Conservation (phyloP, 2,329 filamentous ascomycete genomes). For the Microdochium bolleyi region DNA sequence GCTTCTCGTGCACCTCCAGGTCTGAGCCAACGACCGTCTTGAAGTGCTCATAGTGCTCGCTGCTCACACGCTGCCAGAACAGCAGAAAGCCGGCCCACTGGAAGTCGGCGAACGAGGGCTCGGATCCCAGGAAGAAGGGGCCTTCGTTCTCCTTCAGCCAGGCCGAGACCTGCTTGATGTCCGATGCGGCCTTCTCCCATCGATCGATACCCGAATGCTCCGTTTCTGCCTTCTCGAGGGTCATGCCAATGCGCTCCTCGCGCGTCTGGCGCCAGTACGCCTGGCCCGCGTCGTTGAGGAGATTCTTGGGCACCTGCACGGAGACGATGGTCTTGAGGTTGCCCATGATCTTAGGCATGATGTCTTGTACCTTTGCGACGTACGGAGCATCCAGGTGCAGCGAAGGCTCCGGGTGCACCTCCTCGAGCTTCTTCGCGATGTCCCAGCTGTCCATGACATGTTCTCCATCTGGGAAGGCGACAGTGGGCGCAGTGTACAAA, state of each 20-base stretch:
- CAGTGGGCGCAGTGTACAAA: conserved; percentile 20
- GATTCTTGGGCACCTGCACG: conserved; percentile 33
- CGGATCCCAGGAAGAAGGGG: conserved; percentile 52
- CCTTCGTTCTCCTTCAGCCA: conserved; percentile 50
- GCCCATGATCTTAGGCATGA: conserved; percentile 22
- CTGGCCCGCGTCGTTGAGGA: conserved; percentile 42
- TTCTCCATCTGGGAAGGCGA: conserved; percentile 36
- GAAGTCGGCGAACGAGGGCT: conserved; percentile 49
- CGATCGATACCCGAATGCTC: conserved; percentile 39
- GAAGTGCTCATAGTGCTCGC: conserved; percentile 23
- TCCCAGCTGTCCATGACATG: conserved; percentile 56
- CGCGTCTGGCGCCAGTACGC: conserved; percentile 51
- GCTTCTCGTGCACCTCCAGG: conserved; percentile 23
- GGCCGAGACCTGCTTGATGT: conserved; percentile 26
- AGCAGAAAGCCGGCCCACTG: conserved; percentile 37
- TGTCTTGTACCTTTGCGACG: conserved; percentile 31
- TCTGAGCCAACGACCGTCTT: conserved; percentile 27
- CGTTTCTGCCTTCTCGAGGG: conserved; percentile 38
- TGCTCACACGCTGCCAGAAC: conserved; percentile 24
- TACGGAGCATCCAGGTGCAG: conserved; percentile 48
- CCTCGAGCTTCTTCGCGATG: conserved; percentile 54
- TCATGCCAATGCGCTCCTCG: conserved; percentile 37
- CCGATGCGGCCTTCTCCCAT: conserved; percentile 33
- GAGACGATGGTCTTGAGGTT: conserved; percentile 33
- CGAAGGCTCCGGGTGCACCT: conserved; percentile 46